Conservation (phyloP, 345 rosid genomes). For the Eucalyptus regnans region DNA sequence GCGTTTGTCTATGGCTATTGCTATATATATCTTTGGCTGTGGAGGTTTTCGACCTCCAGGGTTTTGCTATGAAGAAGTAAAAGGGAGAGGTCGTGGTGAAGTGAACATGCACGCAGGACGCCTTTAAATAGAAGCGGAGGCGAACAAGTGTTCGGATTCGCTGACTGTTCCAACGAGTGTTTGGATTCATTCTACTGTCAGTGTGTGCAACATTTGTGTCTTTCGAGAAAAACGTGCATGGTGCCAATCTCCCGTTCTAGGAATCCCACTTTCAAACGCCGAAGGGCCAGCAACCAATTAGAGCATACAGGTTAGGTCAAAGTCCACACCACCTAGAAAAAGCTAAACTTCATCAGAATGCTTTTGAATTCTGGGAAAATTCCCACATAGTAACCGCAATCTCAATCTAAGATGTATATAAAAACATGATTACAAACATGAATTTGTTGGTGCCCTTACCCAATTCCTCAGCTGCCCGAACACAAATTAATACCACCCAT, state of each 20-base stretch:
- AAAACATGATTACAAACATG: neutral
- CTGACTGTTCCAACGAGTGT: neutral
- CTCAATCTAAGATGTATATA: neutral
- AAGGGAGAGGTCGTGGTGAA: neutral
- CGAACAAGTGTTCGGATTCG: neutral
- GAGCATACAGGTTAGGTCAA: neutral
- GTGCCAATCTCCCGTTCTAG: neutral
- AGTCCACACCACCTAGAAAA: neutral
- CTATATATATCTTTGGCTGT: too few species aligned
- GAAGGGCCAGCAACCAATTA: neutral
- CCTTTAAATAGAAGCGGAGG: neutral
- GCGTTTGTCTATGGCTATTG: too few species aligned
- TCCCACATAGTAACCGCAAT: neutral
- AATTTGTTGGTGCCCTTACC: neutral
- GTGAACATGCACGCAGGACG: neutral
- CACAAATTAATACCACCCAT: too few species aligned
- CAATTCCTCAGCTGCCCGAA: too few species aligned
- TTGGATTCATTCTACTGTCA: neutral
- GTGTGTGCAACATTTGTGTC: too few species aligned
- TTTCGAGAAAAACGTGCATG: too few species aligned
- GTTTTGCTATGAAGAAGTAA: neutral
- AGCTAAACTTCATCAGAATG: neutral
- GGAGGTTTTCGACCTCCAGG: neutral
- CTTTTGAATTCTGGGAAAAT: too few species aligned
- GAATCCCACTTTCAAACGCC: neutral